Evolutionary conservation across 805 yeast species (phyloP).

Genomic region (Candida chauliodis): DNA sequence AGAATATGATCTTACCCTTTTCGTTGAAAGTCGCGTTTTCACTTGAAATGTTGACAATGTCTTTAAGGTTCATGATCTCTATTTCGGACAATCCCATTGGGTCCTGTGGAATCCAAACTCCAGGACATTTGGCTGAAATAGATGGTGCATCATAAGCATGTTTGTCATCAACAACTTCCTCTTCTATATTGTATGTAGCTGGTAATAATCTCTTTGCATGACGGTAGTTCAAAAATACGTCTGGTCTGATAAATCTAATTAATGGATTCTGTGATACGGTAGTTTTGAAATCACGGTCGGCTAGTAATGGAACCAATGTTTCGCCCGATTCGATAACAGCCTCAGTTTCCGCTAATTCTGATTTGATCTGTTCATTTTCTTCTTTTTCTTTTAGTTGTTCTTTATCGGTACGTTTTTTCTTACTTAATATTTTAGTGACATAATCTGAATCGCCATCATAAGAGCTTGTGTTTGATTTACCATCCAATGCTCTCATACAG

Average conservation of each 20-base stretch:
- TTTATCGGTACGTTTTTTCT: conserved; percentile 11
- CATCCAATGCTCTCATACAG: conserved; percentile 75
- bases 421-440: conserved; percentile 26
- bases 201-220: conserved; percentile 33
- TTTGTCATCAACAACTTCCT: conserved; percentile 43
- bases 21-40: conserved; percentile 54
- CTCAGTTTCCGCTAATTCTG: conserved; percentile 11
- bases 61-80: conserved; percentile 54
- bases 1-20: conserved; percentile 29
- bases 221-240: conserved; percentile 48
- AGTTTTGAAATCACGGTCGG: conserved; percentile 57
- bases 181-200: conserved; percentile 29
- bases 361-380: conserved; percentile 17
- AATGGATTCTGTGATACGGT: conserved; percentile 37
- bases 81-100: conserved; percentile 72
- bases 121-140: conserved; percentile 62
- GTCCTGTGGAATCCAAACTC: conserved; percentile 91
- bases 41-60: conserved; percentile 61
- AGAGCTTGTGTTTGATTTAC: conserved; percentile 61
- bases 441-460: conserved; percentile 35
- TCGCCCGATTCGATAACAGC: conserved; percentile 9
- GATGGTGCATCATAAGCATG: conserved; percentile 80
- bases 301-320: conserved; percentile 52
- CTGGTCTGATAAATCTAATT: conserved; percentile 56
- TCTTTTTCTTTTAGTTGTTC: conserved; percentile 19